These are phyloP conservation scores for Backusella circina DNA, from an alignment of 192 early-diverging fungal species.

Conservation along the genomic window DNA sequence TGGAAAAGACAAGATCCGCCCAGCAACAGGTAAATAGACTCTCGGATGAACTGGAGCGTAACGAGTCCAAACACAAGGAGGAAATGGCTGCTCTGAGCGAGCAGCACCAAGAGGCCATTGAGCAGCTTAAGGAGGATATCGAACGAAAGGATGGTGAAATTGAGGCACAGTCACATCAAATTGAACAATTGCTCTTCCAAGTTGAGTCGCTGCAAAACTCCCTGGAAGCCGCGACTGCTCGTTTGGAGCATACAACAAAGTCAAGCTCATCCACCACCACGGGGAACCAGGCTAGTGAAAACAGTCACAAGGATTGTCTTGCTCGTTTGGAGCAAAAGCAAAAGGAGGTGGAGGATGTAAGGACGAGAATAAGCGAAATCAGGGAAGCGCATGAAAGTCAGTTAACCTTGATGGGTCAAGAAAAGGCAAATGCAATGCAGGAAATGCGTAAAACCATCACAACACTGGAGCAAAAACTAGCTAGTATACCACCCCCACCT, in stretches of 20 bases:
- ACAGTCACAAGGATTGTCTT: neutral
- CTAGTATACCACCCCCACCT: neutral
- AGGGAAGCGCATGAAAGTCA: slow-evolving; percentile 10
- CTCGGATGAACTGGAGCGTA: slow-evolving; percentile 1
- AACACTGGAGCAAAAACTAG: neutral
- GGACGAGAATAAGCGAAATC: neutral
- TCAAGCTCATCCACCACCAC: neutral
- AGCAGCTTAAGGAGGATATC: neutral
- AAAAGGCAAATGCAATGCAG: slow-evolving; percentile 14
- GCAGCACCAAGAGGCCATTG: neutral
- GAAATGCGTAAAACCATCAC: slow-evolving; percentile 5
- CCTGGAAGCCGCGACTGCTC: slow-evolving; percentile 21
- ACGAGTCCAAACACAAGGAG: neutral
- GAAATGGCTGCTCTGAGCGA: neutral
- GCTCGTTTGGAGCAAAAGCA: neutral
- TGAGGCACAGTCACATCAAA: slow-evolving; percentile 13
- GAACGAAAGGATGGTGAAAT: slow-evolving; percentile 12
- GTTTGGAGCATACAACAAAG: slow-evolving; percentile 20
- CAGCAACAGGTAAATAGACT: slow-evolving; percentile 16
- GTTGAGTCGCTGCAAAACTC: slow-evolving; percentile 19
- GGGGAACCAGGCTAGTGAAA: neutral
- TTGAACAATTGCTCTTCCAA: slow-evolving; percentile 13
- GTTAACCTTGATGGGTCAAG: slow-evolving; percentile 3
- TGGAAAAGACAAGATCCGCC: slow-evolving; percentile 19
- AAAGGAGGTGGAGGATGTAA: slow-evolving; percentile 4